Conservation (phyloP, 805 yeast species). For the Zygosaccharomyces pseudorouxii region DNA sequence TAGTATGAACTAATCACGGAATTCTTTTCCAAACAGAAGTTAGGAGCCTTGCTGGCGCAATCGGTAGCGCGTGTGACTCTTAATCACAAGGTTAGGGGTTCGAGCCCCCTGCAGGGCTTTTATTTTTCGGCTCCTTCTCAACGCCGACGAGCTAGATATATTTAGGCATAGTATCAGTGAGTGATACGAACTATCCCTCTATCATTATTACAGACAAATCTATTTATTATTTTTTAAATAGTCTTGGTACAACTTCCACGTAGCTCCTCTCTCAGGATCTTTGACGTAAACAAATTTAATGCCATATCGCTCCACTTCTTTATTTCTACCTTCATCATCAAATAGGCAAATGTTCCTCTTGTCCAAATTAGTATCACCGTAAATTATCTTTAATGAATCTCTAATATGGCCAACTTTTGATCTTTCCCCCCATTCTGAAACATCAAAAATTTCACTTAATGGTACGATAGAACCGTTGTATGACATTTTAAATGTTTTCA, state of each 20-base stretch:
- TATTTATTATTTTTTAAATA: conserved; percentile 29
- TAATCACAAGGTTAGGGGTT: conserved; percentile 9
- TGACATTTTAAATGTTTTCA: conserved; percentile 49
- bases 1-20: too few species aligned
- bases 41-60: conserved; percentile 9
- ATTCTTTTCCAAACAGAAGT: too few species aligned
- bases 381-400: conserved; percentile 52
- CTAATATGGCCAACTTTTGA: conserved; percentile 50
- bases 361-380: conserved; percentile 49
- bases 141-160: too few species aligned
- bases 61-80: conserved; percentile 9
- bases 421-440: conserved; percentile 65
- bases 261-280: conserved; percentile 53
- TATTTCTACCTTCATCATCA: conserved; percentile 77
- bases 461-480: conserved; percentile 33
- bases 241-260: conserved; percentile 47
- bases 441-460: conserved; percentile 43
- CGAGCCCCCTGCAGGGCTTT: conserved; percentile 9
- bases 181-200: background rate
- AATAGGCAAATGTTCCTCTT: conserved; percentile 44
- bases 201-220: background rate
- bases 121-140: too few species aligned
- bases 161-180: too few species aligned
- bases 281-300: conserved; percentile 63
- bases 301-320: conserved; percentile 67